Base-by-base conservation (phyloP, 2,329 filamentous ascomycete genomes). In the Blastomyces silverae region DNA sequence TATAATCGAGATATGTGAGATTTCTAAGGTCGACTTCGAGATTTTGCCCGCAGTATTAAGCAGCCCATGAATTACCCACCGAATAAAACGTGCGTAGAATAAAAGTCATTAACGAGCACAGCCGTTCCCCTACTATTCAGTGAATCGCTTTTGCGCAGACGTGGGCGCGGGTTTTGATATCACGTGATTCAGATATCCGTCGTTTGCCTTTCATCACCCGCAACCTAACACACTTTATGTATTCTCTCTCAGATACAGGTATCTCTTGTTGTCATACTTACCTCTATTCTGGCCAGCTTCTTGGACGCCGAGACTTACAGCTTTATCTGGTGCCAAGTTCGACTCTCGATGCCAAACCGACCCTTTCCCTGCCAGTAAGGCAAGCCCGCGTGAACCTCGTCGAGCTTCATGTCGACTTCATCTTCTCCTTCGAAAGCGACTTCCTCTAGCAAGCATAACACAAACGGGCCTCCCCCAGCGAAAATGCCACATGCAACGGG, bases 401-500 rank as follows among this genome's bases (percentile, higher is more conserved):
- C 53, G 20, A 25, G 31, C 44, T 59, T 63, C 60, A 62, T 58
- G 44, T 46, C 60, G 39, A 48, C 34, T 20, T 34, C 52, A 25
- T 20, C 64, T 17, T 57, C 37, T 22, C 22, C 22, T 25, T 62
- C 53, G 61, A 57, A 60, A 34, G 52, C 11, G 28, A 56, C 34
- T 64, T 37, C 58, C 50, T 52, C 64, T 58, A 58, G 28, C 56
- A 60, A 57, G 57, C 57, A 48, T 31, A 60, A 39, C 17, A 39
- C 48, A 42, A 50, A 20, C 17, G 58, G 55, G n/a, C 37, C 56
- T 28, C 17, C 20, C 31, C n/a, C 48, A 25, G 55, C 17, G 64
- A 74, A 65, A 52, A 79, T 79, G 77, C 75, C 77, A 69, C 76
- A 78, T 69, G 74, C 77, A 31, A 77, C 76, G 2, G 70, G 70